Evolutionary conservation across 2,329 filamentous ascomycete genomes (phyloP), one percentile per base, ranked within the genome.

Genomic region (Didymella pomorum): DNA sequence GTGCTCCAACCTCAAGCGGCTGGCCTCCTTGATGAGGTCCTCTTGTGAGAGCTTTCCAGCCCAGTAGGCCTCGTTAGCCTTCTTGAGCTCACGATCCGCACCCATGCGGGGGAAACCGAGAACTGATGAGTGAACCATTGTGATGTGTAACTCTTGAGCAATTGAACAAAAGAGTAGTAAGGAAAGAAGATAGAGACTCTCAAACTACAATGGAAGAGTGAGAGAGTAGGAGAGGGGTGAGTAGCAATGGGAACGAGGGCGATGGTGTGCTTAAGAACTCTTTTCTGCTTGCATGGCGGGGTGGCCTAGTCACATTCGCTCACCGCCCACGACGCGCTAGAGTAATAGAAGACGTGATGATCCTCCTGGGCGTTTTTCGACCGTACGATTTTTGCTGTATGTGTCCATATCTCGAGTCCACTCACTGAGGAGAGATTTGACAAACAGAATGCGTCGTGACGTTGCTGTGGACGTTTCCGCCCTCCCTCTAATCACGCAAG

Each of bases 61-160:
- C 95, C 95, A 99, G 83, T 89, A 99, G 80, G 94, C 92, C 83
- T 99, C 95, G 71, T 93, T 99, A 78, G 95, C 95, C 89, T 99
- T 99, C 90, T 99, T 99, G 80, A 99, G 89, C 87, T 99, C 95
- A 89, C 95, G 93, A 83, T 96, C 91, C 76, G 87, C 91, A 83
- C 95, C 95, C 92, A 98, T 97, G 79, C 95, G 94, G 81, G 95
- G 95, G 88, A 99, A 99, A 84, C 95, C 95, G 81, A 99, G 90
- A 81, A 99, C 86, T 71, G 95, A 86, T 68, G 81, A 83, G 68
- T 82, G 79, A 56, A 83, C 81, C 81, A 83, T 83, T 58, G 59
- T 70, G 70, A 66, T 63, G 61, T 65, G 60, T 45, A 57, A 52
- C 55, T 62, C 46, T 37, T 46, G 23, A 52, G 52, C 50, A 53